These are phyloP conservation scores for Triadica sebifera DNA, from an alignment of 345 rosid species.

Conservation along the genomic window DNA sequence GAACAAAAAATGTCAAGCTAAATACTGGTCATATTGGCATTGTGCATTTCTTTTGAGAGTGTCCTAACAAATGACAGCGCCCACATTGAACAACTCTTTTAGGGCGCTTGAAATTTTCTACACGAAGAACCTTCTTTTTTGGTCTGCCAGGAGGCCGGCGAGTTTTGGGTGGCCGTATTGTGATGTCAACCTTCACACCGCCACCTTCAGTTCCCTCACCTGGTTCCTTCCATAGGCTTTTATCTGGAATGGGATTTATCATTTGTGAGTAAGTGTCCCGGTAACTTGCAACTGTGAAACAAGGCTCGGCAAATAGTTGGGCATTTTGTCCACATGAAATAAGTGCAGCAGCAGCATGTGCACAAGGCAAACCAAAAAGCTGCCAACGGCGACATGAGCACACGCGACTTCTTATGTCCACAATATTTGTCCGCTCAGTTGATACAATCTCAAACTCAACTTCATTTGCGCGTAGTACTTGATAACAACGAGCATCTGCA, in stretches of 20 bases:
- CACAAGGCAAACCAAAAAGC: constrained; percentile 88
- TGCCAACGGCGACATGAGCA: constrained; percentile 98
- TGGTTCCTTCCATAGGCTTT: constrained; percentile 57
- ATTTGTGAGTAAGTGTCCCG: constrained; percentile 74
- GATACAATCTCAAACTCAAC: constrained; percentile 97
- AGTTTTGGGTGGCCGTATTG: constrained; percentile 75
- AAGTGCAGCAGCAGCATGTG: constrained; percentile 96
- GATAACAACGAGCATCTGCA: constrained; percentile 90
- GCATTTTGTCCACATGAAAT: constrained; percentile 85
- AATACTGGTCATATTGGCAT: constrained; percentile 58
- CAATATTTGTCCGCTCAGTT: constrained; percentile 88
- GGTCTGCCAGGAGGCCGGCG: constrained; percentile 99
- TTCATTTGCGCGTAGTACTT: constrained; percentile 93
- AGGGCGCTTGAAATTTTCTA: constrained; percentile 90
- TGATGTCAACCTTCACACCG: constrained; percentile 53
- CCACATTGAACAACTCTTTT: constrained; percentile 98
- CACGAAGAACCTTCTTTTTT: constrained; percentile 88
- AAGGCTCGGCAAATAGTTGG: constrained; percentile 73
- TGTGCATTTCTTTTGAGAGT: constrained; percentile 97
- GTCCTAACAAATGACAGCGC: constrained; percentile 95
- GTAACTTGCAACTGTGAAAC: constrained; percentile 74
- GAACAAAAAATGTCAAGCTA: constrained; percentile 15
- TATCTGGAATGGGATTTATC: constrained; percentile 67
- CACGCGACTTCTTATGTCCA: constrained; percentile 75
- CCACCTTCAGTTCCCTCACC: constrained; percentile 64